Base-by-base conservation (phyloP, 2,329 filamentous ascomycete genomes). In the Lachnellula arida region DNA sequence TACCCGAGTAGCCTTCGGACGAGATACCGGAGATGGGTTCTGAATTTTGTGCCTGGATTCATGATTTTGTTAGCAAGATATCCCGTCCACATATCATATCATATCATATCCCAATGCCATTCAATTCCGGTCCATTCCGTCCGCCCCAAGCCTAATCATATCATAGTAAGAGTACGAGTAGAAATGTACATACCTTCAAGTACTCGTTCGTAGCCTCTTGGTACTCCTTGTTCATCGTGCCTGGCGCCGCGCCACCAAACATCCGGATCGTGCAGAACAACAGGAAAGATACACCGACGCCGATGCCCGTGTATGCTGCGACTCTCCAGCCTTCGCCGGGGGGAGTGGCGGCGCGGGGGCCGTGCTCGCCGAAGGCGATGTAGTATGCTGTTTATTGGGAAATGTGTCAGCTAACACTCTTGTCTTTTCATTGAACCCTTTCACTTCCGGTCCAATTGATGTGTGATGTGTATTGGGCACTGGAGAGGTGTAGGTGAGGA, bases 311-410 rank as follows among this genome's bases (percentile, higher is more conserved):
- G 75, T 91, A 89, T 72, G 85, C 78, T 70, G 88, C 81, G 67
- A 97, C 80, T 74, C 86, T 92, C 76, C 84, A 82, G 75, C 81
- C 81, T 81, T 97, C 93, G 69, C 90, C 93, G 64, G 94, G 88
- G 61, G 93, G 90, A 65, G 88, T 75, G 61, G 81, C 78, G 66
- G 93, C 86, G 68, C 94, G 93, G 68, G 94, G 94, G 57, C 94
- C 94, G 76, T 99, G 94, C 71, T 92, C 87, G 65, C 94, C 94
- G 73, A 99, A 99, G 65, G 94, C 92, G 71, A 99, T 96, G 87
- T 89, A 99, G 85, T 97, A 99, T 64, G 94, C 94, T 99, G 73
- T 75, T 65, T 57, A 54, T 51, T 48, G 5, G 15, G 39, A 46
- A 65, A 58, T 56, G n/a, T 57, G 58, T 70, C 58, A 56, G 55